Evolutionary conservation across 2,329 filamentous ascomycete genomes (phyloP).

Genomic region (Aureobasidium mangrovei): DNA sequence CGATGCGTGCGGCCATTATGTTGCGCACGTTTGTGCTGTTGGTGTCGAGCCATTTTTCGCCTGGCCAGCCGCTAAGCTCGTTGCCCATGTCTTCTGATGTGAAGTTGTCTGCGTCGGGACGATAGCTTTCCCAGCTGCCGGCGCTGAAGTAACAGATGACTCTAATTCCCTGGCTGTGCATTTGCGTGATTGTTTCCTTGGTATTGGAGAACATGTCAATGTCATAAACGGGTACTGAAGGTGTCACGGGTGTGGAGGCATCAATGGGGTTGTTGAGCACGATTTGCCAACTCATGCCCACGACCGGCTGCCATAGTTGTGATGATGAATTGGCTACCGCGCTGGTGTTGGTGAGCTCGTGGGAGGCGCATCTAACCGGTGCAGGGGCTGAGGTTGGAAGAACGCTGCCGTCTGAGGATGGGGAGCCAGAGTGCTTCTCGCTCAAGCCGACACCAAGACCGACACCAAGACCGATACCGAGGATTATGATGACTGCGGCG

Average conservation of each 20-base stretch:
- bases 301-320: slow-evolving; percentile 43
- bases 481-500: slow-evolving; percentile 9
- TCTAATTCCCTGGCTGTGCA: slow-evolving; percentile 46
- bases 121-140: slow-evolving; percentile 57
- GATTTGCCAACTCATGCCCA: slow-evolving; percentile 53
- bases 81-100: slow-evolving; percentile 47
- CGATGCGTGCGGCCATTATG: slow-evolving; percentile 56
- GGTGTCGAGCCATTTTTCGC: slow-evolving; percentile 59
- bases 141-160: slow-evolving; percentile 71
- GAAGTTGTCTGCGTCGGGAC: slow-evolving; percentile 51
- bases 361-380: neutral
- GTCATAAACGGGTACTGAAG: slow-evolving; percentile 50
- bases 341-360: slow-evolving; percentile 4
- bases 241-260: slow-evolving; percentile 25
- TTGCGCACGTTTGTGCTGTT: slow-evolving; percentile 49
- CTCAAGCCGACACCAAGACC: slow-evolving; percentile 14
- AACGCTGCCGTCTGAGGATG: neutral
- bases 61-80: slow-evolving; percentile 53
- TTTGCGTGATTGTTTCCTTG: slow-evolving; percentile 36
- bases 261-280: slow-evolving; percentile 40
- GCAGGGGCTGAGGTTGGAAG: neutral
- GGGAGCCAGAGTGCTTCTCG: neutral
- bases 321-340: neutral
- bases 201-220: slow-evolving; percentile 51
- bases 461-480: slow-evolving; percentile 16